Conservation (phyloP, 768 basidiomycete genomes). For the Leucosporidium creatinivorum region DNA sequence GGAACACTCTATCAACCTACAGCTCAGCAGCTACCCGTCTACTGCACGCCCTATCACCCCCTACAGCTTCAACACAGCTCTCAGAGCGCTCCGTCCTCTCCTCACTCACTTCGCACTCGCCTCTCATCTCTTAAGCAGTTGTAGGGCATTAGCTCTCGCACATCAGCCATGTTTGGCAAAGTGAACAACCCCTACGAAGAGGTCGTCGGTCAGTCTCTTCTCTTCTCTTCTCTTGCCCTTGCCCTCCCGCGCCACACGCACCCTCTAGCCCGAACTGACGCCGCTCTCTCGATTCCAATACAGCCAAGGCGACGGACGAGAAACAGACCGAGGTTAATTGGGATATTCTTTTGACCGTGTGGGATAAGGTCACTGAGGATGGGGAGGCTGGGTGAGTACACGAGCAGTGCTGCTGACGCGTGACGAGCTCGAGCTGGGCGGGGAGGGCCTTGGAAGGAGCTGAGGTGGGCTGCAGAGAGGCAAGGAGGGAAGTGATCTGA, state of each 20-base stretch:
- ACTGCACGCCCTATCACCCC: no score
- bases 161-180: no score
- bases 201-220: slow-evolving; percentile 63
- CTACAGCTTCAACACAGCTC: no score
- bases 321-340: slow-evolving; percentile 90
- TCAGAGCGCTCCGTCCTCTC: no score
- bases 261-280: background rate
- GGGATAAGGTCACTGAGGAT: slow-evolving; percentile 91
- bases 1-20: no score
- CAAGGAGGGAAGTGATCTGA: background rate
- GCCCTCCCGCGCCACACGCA: slow-evolving; percentile 1
- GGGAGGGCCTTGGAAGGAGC: background rate
- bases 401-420: background rate
- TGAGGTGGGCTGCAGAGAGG: no score
- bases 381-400: slow-evolving; percentile 66
- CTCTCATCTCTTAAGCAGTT: no score
- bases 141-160: no score
- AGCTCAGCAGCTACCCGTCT: no score
- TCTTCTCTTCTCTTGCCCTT: background rate
- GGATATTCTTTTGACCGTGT: slow-evolving; percentile 88
- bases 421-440: background rate
- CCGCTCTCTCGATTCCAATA: slow-evolving; percentile 16
- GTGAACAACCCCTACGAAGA: slow-evolving; percentile 72
- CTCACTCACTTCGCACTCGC: no score
- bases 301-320: slow-evolving; percentile 98